phyloP scores from a whole-genome alignment of 331 rosid genomes.

The Malus hybrid region DNA sequence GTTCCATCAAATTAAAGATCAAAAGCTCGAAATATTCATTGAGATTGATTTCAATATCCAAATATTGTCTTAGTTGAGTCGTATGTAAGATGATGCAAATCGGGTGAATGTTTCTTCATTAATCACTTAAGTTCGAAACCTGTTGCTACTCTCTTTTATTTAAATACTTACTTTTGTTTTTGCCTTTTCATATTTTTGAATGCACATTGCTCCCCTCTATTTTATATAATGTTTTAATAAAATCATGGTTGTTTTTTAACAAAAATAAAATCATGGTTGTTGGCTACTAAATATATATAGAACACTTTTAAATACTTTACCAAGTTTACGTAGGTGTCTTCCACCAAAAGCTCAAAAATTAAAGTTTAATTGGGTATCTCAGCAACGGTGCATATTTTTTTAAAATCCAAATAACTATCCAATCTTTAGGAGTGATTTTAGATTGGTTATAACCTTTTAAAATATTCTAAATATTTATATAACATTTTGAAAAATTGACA shows the following conservation, averaged over 20 bases:
- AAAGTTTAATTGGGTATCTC: not conserved
- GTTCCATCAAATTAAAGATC: not conserved
- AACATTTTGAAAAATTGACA: too few species aligned
- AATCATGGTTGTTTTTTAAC: not conserved
- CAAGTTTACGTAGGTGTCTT: not conserved
- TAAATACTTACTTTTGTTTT: not conserved
- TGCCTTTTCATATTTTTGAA: not conserved
- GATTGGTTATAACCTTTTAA: too few species aligned
- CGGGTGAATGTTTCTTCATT: too few species aligned
- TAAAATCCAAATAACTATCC: too few species aligned
- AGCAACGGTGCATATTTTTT: not conserved
- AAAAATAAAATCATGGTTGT: not conserved
- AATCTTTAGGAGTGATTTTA: too few species aligned
- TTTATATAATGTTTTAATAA: not conserved
- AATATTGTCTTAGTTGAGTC: too few species aligned
- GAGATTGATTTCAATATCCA: too few species aligned
- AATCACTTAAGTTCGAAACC: too few species aligned
- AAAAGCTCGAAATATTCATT: too few species aligned
- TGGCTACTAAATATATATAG: not conserved
- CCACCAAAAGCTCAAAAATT: not conserved
- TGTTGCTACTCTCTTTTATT: too few species aligned
- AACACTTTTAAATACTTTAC: not conserved
- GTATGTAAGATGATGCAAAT: too few species aligned
- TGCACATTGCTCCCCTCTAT: not conserved
- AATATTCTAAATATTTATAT: too few species aligned